These are phyloP conservation scores for Chenopodium berlandieri DNA, from an alignment of 148 eudicot genomes.

Conservation along the genomic window DNA sequence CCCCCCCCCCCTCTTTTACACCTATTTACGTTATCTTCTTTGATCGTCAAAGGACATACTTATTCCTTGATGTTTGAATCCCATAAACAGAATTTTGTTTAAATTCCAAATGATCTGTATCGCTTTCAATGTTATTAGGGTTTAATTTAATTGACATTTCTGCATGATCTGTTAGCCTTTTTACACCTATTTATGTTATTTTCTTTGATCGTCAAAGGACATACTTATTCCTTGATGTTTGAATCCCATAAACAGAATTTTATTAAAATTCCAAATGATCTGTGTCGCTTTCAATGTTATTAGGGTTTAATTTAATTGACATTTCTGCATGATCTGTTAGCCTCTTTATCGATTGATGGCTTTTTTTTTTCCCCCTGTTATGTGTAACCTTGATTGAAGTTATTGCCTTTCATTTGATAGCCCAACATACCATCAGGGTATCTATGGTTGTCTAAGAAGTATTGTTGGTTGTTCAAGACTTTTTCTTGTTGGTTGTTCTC, in stretches of 20 bases:
- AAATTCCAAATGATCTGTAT: no score
- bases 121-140: no score
- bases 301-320: no score
- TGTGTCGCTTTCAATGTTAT: no score
- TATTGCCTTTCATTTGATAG: not conserved
- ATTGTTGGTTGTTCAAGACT: not conserved
- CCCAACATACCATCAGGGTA: not conserved
- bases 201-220: no score
- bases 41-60: conserved; percentile 3
- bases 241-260: no score
- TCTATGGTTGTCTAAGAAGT: not conserved
- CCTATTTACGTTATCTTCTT: conserved; percentile 5
- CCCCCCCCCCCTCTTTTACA: not conserved
- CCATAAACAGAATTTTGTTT: no score
- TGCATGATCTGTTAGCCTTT: no score
- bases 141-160: no score
- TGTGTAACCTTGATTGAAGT: not conserved
- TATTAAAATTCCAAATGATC: no score
- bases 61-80: no score
- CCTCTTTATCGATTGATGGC: not conserved
- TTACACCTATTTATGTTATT: not conserved
- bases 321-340: not conserved
- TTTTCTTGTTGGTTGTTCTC: not conserved
- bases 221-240: not conserved
- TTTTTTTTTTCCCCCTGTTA: not conserved